These are phyloP conservation scores for Mrakia gelida DNA, from an alignment of 768 basidiomycete genomes.

Conservation along the genomic window DNA sequence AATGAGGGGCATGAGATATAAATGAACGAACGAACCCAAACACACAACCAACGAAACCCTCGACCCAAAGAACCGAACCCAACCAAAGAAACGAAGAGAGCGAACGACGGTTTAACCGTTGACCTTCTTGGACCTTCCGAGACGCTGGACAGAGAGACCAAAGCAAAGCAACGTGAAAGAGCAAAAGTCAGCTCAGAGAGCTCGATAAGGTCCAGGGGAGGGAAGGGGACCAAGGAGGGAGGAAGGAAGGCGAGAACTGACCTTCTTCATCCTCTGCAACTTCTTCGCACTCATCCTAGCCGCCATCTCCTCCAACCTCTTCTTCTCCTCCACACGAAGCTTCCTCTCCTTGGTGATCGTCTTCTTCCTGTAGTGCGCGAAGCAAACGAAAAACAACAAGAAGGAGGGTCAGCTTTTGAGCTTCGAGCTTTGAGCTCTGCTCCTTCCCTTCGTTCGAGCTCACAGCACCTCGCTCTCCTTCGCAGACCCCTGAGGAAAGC, in stretches of 20 bases:
- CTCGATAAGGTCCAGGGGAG: not conserved
- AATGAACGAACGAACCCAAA: not conserved
- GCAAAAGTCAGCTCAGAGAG: not conserved
- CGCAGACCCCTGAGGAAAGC: too few relatives aligned
- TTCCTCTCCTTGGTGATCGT: constrained; percentile 30
- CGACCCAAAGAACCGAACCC: too few relatives aligned
- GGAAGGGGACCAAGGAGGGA: not conserved
- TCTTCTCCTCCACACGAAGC: constrained; percentile 31
- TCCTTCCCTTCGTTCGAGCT: not conserved
- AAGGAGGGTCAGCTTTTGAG: not conserved
- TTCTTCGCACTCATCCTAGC: constrained; percentile 32
- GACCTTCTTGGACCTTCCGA: constrained; percentile 32
- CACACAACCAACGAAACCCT: not conserved
- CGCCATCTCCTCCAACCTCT: constrained; percentile 31
- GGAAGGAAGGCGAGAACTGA: not conserved
- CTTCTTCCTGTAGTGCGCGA: constrained; percentile 14
- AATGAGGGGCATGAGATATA: constrained; percentile 9
- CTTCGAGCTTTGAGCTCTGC: not conserved
- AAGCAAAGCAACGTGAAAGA: too few relatives aligned
- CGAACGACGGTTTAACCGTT: constrained; percentile 28
- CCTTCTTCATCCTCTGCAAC: constrained; percentile 34
- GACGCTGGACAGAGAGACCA: constrained; percentile 15
- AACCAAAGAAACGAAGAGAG: not conserved
- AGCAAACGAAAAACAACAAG: not conserved
- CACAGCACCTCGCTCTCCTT: not conserved